Evolutionary conservation across 2,329 filamentous ascomycete genomes (phyloP), one percentile per base, ranked within the genome.

Genomic region (Fusarium cyanostomum): DNA sequence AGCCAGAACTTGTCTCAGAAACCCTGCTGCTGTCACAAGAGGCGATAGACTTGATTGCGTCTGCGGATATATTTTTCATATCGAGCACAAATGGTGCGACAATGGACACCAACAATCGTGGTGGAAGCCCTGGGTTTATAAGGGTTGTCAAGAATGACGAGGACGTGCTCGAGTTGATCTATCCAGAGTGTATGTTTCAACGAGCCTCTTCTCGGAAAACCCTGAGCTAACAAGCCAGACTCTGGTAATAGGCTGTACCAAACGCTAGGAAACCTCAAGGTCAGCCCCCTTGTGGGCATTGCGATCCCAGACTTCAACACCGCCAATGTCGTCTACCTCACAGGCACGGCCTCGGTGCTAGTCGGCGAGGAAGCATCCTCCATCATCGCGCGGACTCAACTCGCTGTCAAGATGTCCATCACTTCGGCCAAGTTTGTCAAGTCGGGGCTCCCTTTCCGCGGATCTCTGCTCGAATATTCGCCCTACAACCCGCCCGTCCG

Each of bases 71-170:
- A 66, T 88, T 96, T 74, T 96, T 96, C 76, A 78, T 96, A 34
- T 89, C 91, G 15, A 91, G 86, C 16, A 84, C 84, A 1, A 82
- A 89, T 68, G 82, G 85, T 12, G 74, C 79, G 12, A 86, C 87
- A 52, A 96, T 96, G 92, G 92, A 96, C 73, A 91, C 89, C 7
- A 96, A 96, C 71, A 86, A 92, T 69, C 86, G 92, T 7, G 92
- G 92, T 33, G 92, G 92, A 0, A 82, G 87, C 2, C 80, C 82
- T 1, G 92, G 92, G 0, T 94, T 96, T 70, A 79, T 94, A 16
- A 84, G 92, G 21, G 80, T 94, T 8, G 73, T 88, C 1, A 84
- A 82, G 16, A 88, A 90, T 54, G 75, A 80, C 21, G 78, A 78
- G 1, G 75, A 67, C 5, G 71, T 74, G 0, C 66, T 80, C 1